Evolutionary conservation across 2,329 filamentous ascomycete genomes (phyloP), one percentile per base, ranked within the genome.

Genomic region (Colletotrichum caudatum): DNA sequence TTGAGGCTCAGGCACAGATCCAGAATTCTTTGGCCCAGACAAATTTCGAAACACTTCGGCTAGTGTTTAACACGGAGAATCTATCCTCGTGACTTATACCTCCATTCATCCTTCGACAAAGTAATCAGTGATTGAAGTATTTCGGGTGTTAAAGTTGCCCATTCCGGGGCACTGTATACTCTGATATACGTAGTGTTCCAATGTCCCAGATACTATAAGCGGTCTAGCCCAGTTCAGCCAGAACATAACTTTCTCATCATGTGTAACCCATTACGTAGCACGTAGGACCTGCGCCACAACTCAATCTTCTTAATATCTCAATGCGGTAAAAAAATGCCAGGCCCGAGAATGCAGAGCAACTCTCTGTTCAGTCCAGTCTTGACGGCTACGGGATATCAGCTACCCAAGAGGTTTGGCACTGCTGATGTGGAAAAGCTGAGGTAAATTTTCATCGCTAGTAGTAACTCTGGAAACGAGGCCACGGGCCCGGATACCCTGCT

Each of bases 111-210:
- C 1, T 51, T 14, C 3, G 14, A 51, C 48, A 23, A 51, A 5
- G 11, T 26, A 3, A 20, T 7, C 5, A 1, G 3, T 16, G 7
- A 3, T 16, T 12, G 5, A 26, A 26, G 11, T 5, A 14, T 0
- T 51, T 26, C 11, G 4, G 16, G 39, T 2, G 5, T 39, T 12
- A 39, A 39, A 2, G 18, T 5, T 16, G 14, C 16, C 41, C 18
- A 20, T 6, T 20, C 18, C 1, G 5, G 6, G 3, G 7, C 16
- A 44, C 41, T 7, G 7, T 6, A 44, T 20, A 20, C 5, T 2
- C 6, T 18, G 39, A 41, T 44, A 20, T 44, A 8, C 5, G 16
- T 3, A 7, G 5, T 20, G 7, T 44, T 1, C 8, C 20, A 1
- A 7, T 11, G 20, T 11, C 3, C 4, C 8, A 46, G 20, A n/a